These are phyloP conservation scores for Ascochyta viciae-villosae DNA, from an alignment of 2,329 filamentous ascomycete genomes.

Conservation along the genomic window DNA sequence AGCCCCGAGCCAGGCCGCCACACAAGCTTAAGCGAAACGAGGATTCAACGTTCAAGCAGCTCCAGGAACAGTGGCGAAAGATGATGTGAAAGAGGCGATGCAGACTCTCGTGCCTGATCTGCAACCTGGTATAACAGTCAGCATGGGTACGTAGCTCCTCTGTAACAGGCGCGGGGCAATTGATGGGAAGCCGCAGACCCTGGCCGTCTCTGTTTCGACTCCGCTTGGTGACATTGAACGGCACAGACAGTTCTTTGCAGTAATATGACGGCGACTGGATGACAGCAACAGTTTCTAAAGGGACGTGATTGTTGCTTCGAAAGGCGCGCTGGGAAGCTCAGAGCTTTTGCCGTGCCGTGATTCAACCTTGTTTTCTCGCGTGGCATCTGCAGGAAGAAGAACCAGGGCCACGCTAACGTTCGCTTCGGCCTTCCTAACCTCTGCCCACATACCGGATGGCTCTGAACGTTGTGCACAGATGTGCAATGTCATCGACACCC, in stretches of 20 bases:
- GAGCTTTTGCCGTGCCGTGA: slow-evolving; percentile 3
- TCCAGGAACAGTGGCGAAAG: slow-evolving; percentile 1
- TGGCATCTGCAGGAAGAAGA: slow-evolving; percentile 10
- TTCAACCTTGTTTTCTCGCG: slow-evolving; percentile 11
- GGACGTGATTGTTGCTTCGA: not conserved
- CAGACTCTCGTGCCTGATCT: slow-evolving; percentile 8
- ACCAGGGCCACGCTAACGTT: slow-evolving; percentile 4
- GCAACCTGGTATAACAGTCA: slow-evolving; percentile 6
- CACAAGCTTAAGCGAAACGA: not conserved
- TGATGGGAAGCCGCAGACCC: slow-evolving; percentile 2
- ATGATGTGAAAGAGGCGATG: slow-evolving; percentile 3
- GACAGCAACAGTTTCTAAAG: not conserved
- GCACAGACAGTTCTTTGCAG: not conserved
- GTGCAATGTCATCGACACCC: slow-evolving; percentile 2
- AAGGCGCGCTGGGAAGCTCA: slow-evolving; percentile 2
- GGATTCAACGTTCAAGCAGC: not conserved
- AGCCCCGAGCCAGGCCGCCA: not conserved
- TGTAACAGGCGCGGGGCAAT: slow-evolving; percentile 6
- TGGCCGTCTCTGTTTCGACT: slow-evolving; percentile 4
- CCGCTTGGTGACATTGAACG: not conserved
- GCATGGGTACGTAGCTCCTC: slow-evolving; percentile 6
- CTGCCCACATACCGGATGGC: not conserved
- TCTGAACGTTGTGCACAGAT: not conserved
- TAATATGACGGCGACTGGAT: not conserved
- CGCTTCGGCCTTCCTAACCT: slow-evolving; percentile 1